These are phyloP conservation scores for Saccharomycopsis hybrid DNA, from an alignment of 1,139 yeast genomes.

Conservation along the genomic window DNA sequence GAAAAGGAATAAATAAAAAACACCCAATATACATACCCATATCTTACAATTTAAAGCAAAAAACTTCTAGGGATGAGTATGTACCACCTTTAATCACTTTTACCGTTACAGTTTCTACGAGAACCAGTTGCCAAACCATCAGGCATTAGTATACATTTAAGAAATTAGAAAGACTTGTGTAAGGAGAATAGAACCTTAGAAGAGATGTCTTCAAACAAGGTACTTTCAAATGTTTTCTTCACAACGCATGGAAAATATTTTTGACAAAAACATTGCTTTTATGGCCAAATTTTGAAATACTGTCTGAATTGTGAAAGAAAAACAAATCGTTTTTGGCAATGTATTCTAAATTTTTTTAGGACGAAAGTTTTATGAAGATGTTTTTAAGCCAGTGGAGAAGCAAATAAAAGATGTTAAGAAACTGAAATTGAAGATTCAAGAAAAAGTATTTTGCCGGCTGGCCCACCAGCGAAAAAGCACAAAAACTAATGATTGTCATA, in stretches of 20 bases:
- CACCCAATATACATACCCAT: conserved; percentile 30
- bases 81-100: conserved; percentile 66
- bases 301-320: no score
- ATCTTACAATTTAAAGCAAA: conserved; percentile 27
- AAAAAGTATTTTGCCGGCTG: no score
- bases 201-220: conserved; percentile 55
- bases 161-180: conserved; percentile 62
- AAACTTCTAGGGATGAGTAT: conserved; percentile 28
- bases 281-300: no score
- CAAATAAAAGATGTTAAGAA: no score
- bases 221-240: conserved; percentile 55
- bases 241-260: conserved; percentile 64
- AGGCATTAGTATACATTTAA: conserved; percentile 90
- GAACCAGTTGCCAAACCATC: conserved; percentile 84
- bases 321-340: no score
- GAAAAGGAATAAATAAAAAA: conserved; percentile 28
- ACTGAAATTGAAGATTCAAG: no score
- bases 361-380: no score
- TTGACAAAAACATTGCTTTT: conserved; percentile 43
- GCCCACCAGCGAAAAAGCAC: no score
- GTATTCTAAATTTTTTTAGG: no score
- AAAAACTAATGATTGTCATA: no score
- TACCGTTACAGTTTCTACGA: conserved; percentile 79
- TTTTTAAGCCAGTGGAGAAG: no score
- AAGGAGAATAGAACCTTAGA: conserved; percentile 76